Base-by-base conservation (phyloP, 2,329 filamentous ascomycete genomes). In the Penicillium frequentans region DNA sequence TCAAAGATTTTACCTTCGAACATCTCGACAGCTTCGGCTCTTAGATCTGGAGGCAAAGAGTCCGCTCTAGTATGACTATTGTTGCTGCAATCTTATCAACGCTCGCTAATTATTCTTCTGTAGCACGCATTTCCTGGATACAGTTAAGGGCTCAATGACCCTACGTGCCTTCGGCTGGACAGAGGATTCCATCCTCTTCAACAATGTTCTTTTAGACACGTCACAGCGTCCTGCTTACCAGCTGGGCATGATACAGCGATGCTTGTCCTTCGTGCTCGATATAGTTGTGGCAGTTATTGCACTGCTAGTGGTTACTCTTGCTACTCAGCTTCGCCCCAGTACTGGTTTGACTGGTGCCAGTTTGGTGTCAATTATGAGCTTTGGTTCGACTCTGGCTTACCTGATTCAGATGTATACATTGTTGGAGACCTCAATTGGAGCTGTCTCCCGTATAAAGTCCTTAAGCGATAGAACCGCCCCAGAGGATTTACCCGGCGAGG, bases 31-130 rank as follows among this genome's bases (percentile, higher is more conserved):
- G 66, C 66, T 87, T 8, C 77, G 83, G 42, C 73, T 84, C 8
- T 69, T 86, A 13, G 83, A 86, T 52, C 75, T 86, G 0, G 83
- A 86, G 63, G 77, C 80, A 2, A 85, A 86, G 60, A 79, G 79
- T 1, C 83, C 83, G 0, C 70, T 85, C 16, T 64, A 59, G 23
- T 56, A 60, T 3, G 52, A 49, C 16, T 14, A 21, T 42, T 23
- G 5, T 10, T 7, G 10, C 19, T 13, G 19, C 13, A 42, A 13
- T 14, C 3, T 23, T 13, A 5, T 42, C 10, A 21, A 21, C 23
- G 3, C 4, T 14, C 5, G 19, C 39, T 42, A 23, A 23, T 21
- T 13, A 3, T 42, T 6, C 3, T 42, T 6, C 19, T 7, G 14
- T 23, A 42, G 39, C 11, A 42, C 39, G 4, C 39, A 42, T 42